Base-by-base conservation (phyloP, 2,329 filamentous ascomycete species). In the Colletotrichum coccodes region DNA sequence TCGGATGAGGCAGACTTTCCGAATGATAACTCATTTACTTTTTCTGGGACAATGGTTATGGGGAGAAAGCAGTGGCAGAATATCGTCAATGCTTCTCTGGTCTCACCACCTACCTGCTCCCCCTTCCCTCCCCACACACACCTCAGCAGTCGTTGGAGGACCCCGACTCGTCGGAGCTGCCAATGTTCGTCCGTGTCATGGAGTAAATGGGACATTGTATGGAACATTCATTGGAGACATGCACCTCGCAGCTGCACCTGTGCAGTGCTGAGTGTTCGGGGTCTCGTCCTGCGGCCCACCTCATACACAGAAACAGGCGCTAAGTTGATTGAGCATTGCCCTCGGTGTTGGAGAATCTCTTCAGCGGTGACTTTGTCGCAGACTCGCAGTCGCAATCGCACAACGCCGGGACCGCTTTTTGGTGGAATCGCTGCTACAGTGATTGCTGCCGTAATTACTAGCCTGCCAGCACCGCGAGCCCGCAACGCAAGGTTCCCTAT, bases 161-260 rank as follows among this genome's bases (percentile, higher is more conserved):
- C 21, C 52, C 50, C 32, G 52, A 52, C 60, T 38, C 23, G n/a
- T 32, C 32, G 49, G 56, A 49, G 30, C 47, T 68, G 60, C 23
- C 65, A 68, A 38, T 59, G 53, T 49, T 59, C 32, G 53, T 59
- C 61, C 61, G 60, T 65, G 56, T 60, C 42, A 52, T 49, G 46
- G 8, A 18, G 21, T n/a, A 14, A 42, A 28, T 63, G 61, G 60
- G 50, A n/a, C 16, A 32, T 36, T 18, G 28, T 16, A 44, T 30
- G 38, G 54, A 21, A 44, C 26, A 34, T 11, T 23, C 32, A 40
- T 26, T 28, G 18, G 44, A 26, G 30, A 36, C 57, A 49, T 49
- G 57, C 14, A 38, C 21, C 30, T 49, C 42, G 23, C n/a, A 34
- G n/a, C 28, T 38, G 40, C 21, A 34, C 30, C 30, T 30, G 54